phyloP scores from a whole-genome alignment of 139 green algal genomes.

The Auxenochlorella pyrenoidosa region DNA sequence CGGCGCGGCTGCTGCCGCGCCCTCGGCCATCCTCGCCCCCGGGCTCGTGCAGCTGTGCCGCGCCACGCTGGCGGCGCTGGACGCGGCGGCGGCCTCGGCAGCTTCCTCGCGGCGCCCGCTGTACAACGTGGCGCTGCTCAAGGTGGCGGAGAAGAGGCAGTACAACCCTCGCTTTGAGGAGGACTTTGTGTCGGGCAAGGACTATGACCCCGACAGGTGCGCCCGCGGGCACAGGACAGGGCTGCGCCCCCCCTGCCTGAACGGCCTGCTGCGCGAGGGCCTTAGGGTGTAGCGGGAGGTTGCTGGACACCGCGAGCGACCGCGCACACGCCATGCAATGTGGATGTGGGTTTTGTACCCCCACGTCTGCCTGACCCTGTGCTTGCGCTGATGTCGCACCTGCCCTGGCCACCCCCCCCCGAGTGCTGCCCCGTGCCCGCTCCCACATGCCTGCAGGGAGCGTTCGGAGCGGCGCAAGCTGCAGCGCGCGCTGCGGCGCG shows the following conservation, averaged over 20 bases:
- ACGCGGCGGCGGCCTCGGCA: constrained; percentile 21
- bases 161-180: constrained; percentile 94
- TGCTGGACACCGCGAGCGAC: no score
- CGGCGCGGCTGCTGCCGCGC: background rate
- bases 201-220: constrained; percentile 86
- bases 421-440: no score
- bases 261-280: no score
- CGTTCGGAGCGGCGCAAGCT: constrained; percentile 68
- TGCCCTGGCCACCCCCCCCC: no score
- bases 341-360: no score
- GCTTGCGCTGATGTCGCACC: no score
- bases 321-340: no score
- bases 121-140: constrained; percentile 30
- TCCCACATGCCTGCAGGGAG: constrained; percentile 47
- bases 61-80: constrained; percentile 9
- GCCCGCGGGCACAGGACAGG: background rate
- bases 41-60: constrained; percentile 53
- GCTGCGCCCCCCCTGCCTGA: no score
- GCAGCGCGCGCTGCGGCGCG: constrained; percentile 73
- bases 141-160: constrained; percentile 53
- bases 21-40: background rate
- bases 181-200: constrained; percentile 68
- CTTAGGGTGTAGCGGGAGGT: no score
- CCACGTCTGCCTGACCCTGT: no score
- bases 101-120: constrained; percentile 39